Percentiles rank a stretch among this genome's conserved stretches.
phyloP scores from a whole-genome alignment of 805 yeast species.

The Starmera amethionina region DNA sequence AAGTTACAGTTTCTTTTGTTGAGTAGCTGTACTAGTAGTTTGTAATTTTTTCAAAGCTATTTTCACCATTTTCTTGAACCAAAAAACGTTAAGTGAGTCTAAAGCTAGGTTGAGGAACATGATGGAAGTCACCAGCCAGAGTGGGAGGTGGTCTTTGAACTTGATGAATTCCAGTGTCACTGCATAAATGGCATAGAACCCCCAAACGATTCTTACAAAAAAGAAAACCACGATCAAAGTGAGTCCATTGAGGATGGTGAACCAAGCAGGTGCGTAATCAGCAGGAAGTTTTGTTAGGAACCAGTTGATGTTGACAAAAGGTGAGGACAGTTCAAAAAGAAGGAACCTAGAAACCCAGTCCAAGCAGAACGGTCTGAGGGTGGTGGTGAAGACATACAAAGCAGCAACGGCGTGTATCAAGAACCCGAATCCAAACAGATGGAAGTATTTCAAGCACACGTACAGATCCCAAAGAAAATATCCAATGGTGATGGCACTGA shows the following conservation, averaged over 20 bases:
- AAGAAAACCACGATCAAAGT: conserved; percentile 63
- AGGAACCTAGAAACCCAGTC: conserved; percentile 79
- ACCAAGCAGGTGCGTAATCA: conserved; percentile 45
- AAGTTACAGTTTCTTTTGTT: background rate
- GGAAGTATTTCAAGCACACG: conserved; percentile 55
- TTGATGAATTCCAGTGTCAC: conserved; percentile 39
- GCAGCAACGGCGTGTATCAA: conserved; percentile 80
- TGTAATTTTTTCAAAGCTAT: conserved; percentile 51
- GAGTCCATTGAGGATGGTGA: conserved; percentile 62
- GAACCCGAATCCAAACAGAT: conserved; percentile 73
- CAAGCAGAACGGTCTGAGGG: conserved; percentile 66
- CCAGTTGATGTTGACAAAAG: conserved; percentile 94
- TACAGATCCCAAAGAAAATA: conserved; percentile 86
- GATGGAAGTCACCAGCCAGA: conserved; percentile 37
- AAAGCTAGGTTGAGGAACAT: conserved; percentile 52
- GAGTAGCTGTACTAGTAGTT: background rate
- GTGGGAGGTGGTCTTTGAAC: conserved; percentile 35
- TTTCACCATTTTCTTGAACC: conserved; percentile 83
- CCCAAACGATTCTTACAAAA: conserved; percentile 76
- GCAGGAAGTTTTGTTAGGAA: conserved; percentile 70
- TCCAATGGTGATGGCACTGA: conserved; percentile 64
- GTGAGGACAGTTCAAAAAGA: conserved; percentile 82
- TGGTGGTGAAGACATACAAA: conserved; percentile 53
- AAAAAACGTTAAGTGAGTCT: conserved; percentile 59
- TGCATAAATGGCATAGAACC: conserved; percentile 56